Evolutionary conservation across 352 stramenopile genomes (phyloP).

Genomic region (Globisporangium cystogenes): DNA sequence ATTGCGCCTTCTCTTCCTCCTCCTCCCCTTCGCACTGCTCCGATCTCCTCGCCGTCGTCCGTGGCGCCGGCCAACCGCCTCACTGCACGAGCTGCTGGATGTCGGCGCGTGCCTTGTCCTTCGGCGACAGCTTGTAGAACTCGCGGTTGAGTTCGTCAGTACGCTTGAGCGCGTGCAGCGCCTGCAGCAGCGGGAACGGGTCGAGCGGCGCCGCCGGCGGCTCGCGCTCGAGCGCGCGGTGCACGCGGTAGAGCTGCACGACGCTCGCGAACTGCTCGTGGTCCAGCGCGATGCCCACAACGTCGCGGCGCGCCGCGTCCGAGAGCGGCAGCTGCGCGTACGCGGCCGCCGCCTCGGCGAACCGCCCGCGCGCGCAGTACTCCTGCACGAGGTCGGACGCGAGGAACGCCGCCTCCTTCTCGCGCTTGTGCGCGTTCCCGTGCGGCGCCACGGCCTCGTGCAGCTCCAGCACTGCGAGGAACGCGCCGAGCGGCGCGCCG

Average conservation of each 20-base stretch:
- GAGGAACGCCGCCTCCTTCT: conserved; percentile 20
- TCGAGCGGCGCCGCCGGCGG: conserved; percentile 27
- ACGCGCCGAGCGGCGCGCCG: conserved; percentile 30
- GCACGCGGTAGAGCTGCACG: conserved; percentile 40
- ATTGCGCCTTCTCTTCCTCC: background rate
- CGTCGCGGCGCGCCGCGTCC: conserved; percentile 19
- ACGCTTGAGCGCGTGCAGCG: conserved; percentile 36
- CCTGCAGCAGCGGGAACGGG: conserved; percentile 33
- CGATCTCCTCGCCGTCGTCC: too few relatives aligned
- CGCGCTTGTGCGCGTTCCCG: conserved; percentile 1
- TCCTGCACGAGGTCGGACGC: conserved; percentile 34
- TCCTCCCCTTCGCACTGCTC: too few relatives aligned
- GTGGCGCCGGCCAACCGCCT: too few relatives aligned
- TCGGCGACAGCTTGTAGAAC: conserved; percentile 37
- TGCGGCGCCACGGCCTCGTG: conserved; percentile 9
- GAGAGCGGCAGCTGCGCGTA: conserved; percentile 37
- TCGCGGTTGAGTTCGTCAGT: conserved; percentile 37
- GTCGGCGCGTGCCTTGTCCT: conserved; percentile 41
- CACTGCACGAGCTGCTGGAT: conserved; percentile 38
- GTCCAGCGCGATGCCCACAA: conserved; percentile 33
- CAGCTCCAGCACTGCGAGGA: conserved; percentile 25
- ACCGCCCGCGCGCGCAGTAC: conserved; percentile 48
- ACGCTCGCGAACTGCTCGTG: conserved; percentile 53
- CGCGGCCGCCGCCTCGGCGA: conserved; percentile 41
- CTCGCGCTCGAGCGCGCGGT: conserved; percentile 22